These are phyloP conservation scores for Lasiodiplodia hormozganensis DNA, from an alignment of 2,329 filamentous ascomycete species.

Conservation along the genomic window DNA sequence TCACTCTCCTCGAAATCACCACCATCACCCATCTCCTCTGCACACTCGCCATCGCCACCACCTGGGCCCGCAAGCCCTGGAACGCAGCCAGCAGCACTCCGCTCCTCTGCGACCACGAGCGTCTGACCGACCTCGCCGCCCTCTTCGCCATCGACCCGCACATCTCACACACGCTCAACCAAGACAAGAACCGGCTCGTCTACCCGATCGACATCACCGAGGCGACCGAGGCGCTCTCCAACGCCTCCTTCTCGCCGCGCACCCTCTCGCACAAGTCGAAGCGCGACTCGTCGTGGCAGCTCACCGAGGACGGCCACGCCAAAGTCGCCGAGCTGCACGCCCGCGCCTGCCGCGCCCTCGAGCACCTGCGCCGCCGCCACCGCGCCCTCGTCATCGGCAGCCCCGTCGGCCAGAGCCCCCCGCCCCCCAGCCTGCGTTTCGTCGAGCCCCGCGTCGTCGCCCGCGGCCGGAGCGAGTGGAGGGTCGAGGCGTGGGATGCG, in stretches of 20 bases:
- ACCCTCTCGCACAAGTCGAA: neutral
- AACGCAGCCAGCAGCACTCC: slow-evolving; percentile 31
- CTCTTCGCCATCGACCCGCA: slow-evolving; percentile 31
- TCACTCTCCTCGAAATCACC: slow-evolving; percentile 49
- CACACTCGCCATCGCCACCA: slow-evolving; percentile 42
- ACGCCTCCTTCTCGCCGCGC: neutral
- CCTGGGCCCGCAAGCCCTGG: slow-evolving; percentile 47
- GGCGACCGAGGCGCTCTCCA: slow-evolving; percentile 5
- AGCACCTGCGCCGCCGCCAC: slow-evolving; percentile 17
- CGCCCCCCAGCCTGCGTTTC: neutral
- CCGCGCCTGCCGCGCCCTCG: slow-evolving; percentile 23
- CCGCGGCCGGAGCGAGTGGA: neutral
- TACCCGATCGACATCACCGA: slow-evolving; percentile 15
- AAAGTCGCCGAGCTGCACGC: slow-evolving; percentile 10
- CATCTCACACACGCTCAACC: neutral
- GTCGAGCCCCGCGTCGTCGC: neutral
- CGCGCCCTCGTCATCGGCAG: neutral
- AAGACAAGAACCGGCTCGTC: slow-evolving; percentile 15
- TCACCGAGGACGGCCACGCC: neutral
- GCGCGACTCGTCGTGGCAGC: neutral
- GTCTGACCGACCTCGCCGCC: slow-evolving; percentile 31
- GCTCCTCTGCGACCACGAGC: slow-evolving; percentile 29
- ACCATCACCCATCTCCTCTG: slow-evolving; percentile 46
- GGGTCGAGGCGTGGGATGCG: neutral
- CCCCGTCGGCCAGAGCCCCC: slow-evolving; percentile 2